These are phyloP conservation scores for Plantago major DNA, from an alignment of 257 asterid genomes.

Conservation along the genomic window DNA sequence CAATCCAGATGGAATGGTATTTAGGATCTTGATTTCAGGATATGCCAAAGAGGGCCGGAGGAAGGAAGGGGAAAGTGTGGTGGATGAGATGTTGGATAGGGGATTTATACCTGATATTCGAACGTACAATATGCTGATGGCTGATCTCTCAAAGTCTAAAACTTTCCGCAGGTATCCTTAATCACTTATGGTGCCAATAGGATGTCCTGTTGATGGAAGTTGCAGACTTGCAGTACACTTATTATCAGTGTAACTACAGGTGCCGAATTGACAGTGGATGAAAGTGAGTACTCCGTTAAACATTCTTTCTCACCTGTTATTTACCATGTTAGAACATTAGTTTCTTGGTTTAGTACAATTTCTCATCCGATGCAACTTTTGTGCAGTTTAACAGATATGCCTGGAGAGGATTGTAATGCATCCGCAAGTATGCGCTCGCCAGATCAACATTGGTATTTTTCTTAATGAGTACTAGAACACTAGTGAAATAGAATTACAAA, in stretches of 20 bases:
- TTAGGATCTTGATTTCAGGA: constrained; percentile 67
- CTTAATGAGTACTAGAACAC: too few species aligned
- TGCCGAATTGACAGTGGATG: too few species aligned
- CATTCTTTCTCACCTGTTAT: too few species aligned
- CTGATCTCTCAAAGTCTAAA: constrained; percentile 42
- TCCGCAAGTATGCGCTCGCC: too few species aligned
- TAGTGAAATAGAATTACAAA: too few species aligned
- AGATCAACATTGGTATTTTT: too few species aligned
- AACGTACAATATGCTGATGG: constrained; percentile 67
- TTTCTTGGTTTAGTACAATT: too few species aligned
- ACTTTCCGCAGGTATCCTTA: constrained; percentile 11
- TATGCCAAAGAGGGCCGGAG: constrained; percentile 55
- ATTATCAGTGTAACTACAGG: neutral
- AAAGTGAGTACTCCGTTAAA: too few species aligned
- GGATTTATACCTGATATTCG: constrained; percentile 76
- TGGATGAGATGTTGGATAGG: constrained; percentile 86
- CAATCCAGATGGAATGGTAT: constrained; percentile 63
- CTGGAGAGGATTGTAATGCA: too few species aligned
- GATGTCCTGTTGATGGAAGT: neutral
- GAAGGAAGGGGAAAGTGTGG: constrained; percentile 68
- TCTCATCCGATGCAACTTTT: too few species aligned
- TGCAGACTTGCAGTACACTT: neutral
- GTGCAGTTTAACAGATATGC: too few species aligned
- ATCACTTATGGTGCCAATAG: neutral
- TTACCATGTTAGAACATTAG: too few species aligned